Base-by-base conservation (phyloP, 2,329 filamentous ascomycete genomes). In the Mycosphaerella sp. region DNA sequence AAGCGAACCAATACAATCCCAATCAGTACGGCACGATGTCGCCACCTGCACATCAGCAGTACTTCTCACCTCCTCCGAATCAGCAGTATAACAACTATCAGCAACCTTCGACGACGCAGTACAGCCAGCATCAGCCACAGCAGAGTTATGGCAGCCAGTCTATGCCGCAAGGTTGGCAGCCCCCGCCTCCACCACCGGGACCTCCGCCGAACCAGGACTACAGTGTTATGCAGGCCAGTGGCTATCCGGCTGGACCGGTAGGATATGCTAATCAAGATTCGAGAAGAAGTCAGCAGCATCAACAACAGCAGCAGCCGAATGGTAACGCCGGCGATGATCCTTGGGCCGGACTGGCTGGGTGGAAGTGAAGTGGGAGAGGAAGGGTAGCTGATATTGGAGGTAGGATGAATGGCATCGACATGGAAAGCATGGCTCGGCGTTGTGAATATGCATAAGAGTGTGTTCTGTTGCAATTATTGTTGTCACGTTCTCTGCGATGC, bases 301-400 rank as follows among this genome's bases (percentile, higher is more conserved):
- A n/a, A 6, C n/a, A 68, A 54, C 68, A 69, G 41, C 71, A 70
- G 51, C 69, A 71, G 57, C 17, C 35, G 66, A 69, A 58, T 64
- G 68, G 65, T n/a, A 55, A 56, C 21, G 21, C 21, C 50, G 54
- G 60, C 56, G 55, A 60, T 55, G 82, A 88, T 73, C 84, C 84
- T 6, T 88, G 83, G 83, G 82, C 83, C 13, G 84, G 84, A 4
- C 67, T 88, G 59, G 84, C 78, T 70, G 79, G 78, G 41, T 87
- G 84, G 84, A 85, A 84, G 66, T 86, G 58, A 65, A 35, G 41
- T 4, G 13, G 8, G 30, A n/a, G 30, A 3, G 30, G 10, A n/a
- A 12, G 13, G 30, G 13, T 34, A 8, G 10, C 9, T 5, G 30
- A 34, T 12, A 3, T 12, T 6, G 10, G 30, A n/a, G 30, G 4